Conservation (phyloP, 495 filamentous ascomycete genomes). For the Aspergillus asperescens region DNA sequence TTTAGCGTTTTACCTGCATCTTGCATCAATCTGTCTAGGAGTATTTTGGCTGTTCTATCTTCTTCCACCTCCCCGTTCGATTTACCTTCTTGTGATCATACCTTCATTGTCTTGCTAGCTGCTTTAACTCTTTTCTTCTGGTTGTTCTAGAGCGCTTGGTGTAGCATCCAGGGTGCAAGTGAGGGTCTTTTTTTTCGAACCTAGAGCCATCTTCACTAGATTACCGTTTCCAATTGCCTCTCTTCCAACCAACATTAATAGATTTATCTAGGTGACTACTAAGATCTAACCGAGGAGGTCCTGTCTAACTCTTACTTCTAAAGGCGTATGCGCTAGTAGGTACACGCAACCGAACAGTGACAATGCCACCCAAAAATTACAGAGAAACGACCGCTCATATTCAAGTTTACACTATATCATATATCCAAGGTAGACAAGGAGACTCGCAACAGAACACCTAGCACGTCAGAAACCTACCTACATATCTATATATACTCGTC, state of each 20-base stretch:
- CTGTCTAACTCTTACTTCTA: no score
- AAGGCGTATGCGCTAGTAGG: no score
- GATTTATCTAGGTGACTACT: no score
- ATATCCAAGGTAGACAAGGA: background rate
- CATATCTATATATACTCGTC: background rate
- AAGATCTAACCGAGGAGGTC: no score
- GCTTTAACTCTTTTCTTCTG: background rate
- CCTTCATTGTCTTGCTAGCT: background rate
- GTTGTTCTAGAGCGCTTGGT: conserved; percentile 4
- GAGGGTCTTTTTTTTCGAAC: no score
- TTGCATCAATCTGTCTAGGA: conserved; percentile 18
- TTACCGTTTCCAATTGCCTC: no score
- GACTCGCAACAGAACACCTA: background rate
- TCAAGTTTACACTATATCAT: background rate
- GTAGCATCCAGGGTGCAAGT: background rate
- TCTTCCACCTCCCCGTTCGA: background rate
- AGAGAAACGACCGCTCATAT: no score
- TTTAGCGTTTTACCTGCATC: conserved; percentile 15
- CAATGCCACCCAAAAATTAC: no score
- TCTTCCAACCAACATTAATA: no score
- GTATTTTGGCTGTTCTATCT: conserved; percentile 7
- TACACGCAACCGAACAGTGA: no score
- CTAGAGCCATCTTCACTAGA: no score
- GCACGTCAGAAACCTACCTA: background rate
- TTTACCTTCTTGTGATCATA: background rate